Evolutionary conservation across 2,329 filamentous ascomycete species (phyloP), one percentile per base, ranked within the genome.

Genomic region (Dactylellina parvicollis): DNA sequence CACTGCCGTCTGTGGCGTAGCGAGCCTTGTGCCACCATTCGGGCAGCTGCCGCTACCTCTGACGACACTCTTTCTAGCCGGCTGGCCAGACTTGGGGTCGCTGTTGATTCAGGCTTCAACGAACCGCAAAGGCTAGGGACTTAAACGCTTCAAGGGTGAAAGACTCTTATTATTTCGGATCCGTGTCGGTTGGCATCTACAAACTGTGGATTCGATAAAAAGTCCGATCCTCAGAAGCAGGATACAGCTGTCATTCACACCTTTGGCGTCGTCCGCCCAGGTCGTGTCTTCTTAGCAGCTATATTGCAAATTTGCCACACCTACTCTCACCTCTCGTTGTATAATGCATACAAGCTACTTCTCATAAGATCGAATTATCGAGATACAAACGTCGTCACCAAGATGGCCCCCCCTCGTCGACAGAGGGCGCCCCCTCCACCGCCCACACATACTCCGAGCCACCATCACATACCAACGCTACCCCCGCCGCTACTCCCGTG

Each of bases 401-500:
- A 36, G 28, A 73, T 73, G 69, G 40, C 69, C 24, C 34, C 69
- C 18, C 60, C 60, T 30, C 69, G 69, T 50, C 69, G 69, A 26
- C 55, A 44, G 44, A 54, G 69, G 40, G 60, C 60, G 8, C 54
- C 60, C 14, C 60, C 69, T 61, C 69, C 69, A 42, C 70, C 70
- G 34, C 70, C 70, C 14, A 62, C 70, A 12, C 30, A 64, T 24
- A 77, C 76, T 56, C 60, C 74, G 28, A 56, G 75, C 16, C 71
- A 46, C 28, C 69, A 70, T 46, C 72, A 74, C 36, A 60, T 70
- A 38, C 75, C 71, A 8, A 38, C 75, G 3, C 70, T 73, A 7
- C 76, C 77, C 9, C 89, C 90, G 14, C 84, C 86, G 0, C 80
- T 90, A 60, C 84, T 85, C 30, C 85, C 89, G 20, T 91, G 92